Evolutionary conservation across 1,139 yeast species (phyloP).

Genomic region (Magnusiomyces paraingens): DNA sequence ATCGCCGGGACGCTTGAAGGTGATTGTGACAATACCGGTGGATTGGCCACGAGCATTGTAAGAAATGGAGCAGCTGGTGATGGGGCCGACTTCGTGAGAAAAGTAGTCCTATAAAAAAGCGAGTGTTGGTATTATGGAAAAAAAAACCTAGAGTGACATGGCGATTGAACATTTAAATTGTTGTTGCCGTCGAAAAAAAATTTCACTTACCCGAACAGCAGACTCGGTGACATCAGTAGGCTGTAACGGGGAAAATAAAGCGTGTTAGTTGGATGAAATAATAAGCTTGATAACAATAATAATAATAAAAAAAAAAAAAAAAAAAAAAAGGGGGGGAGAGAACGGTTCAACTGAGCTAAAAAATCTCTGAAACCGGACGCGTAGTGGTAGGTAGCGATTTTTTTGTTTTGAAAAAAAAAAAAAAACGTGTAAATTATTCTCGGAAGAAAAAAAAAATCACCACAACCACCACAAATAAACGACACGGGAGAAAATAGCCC

Average conservation of each 20-base stretch:
- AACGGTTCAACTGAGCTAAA: neutral
- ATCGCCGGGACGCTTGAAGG: conserved; percentile 59
- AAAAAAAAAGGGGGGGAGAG: neutral
- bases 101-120: conserved; percentile 66
- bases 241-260: conserved; percentile 19
- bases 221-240: conserved; percentile 33
- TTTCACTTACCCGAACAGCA: conserved; percentile 33
- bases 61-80: conserved; percentile 60
- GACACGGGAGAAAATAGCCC: too few relatives aligned
- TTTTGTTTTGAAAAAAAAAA: too few relatives aligned
- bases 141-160: neutral
- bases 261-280: conserved; percentile 19
- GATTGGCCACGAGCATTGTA: conserved; percentile 88
- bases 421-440: too few relatives aligned
- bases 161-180: neutral
- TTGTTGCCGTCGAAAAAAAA: neutral
- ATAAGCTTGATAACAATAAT: neutral
- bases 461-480: too few relatives aligned
- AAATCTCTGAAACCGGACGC: neutral
- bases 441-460: too few relatives aligned
- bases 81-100: conserved; percentile 81
- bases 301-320: conserved; percentile 7
- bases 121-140: conserved; percentile 14
- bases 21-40: conserved; percentile 84
- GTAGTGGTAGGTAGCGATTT: too few relatives aligned